Percentiles rank a stretch among this genome's conserved stretches.
These are phyloP conservation scores for Hypoxylon fragiforme DNA, from an alignment of 495 filamentous ascomycete genomes.

Conservation along the genomic window DNA sequence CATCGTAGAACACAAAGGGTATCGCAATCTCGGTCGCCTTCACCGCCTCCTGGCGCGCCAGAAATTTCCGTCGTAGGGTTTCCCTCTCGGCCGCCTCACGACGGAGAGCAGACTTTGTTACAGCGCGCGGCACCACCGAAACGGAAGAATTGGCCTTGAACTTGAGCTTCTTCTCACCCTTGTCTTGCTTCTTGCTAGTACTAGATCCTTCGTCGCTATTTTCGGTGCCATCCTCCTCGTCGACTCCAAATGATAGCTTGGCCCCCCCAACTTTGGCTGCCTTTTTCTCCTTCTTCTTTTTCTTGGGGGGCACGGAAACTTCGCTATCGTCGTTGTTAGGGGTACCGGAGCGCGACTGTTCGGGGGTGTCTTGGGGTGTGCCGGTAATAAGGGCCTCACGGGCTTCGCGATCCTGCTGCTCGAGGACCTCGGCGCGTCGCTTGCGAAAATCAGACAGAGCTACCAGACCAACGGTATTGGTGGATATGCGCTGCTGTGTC, in stretches of 20 bases:
- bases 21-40: conserved; percentile 89
- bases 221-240: conserved; percentile 30
- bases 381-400: conserved; percentile 63
- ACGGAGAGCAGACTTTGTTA: conserved; percentile 83
- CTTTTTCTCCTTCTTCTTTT: conserved; percentile 42
- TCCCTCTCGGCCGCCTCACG: conserved; percentile 83
- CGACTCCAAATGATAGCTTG: conserved; percentile 49
- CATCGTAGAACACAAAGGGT: conserved; percentile 97
- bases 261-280: conserved; percentile 20
- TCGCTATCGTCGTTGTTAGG: conserved; percentile 41
- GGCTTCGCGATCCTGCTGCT: conserved; percentile 85
- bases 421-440: conserved; percentile 88
- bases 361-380: conserved; percentile 38
- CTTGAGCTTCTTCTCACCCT: conserved; percentile 56
- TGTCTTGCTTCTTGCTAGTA: conserved; percentile 67
- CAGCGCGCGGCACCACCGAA: conserved; percentile 69
- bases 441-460: conserved; percentile 95
- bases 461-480: conserved; percentile 90
- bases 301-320: conserved; percentile 42
- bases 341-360: conserved; percentile 46
- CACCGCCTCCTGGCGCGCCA: conserved; percentile 79
- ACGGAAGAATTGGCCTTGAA: conserved; percentile 67
- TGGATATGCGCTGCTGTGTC: conserved; percentile 87
- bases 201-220: conserved; percentile 33
- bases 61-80: conserved; percentile 79